Conservation (phyloP, 176 grass and related monocot species). For the Carex scoparia region DNA sequence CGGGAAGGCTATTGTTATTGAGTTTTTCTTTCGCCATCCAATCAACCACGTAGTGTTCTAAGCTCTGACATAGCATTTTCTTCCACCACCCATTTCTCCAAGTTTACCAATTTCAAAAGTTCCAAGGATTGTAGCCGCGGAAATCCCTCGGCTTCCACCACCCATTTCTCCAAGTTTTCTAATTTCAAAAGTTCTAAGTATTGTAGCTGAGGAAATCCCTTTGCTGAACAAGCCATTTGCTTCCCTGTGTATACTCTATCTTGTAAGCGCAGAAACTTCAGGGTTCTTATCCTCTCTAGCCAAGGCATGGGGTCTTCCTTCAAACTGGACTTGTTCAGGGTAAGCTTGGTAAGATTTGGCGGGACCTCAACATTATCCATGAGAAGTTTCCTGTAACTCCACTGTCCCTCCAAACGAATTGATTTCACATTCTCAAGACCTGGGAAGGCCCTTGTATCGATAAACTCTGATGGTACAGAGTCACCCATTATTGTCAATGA, state of each 20-base stretch:
- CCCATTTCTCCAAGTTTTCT: not conserved
- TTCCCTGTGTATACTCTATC: not conserved
- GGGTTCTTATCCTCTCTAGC: not conserved
- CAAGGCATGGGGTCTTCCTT: not conserved
- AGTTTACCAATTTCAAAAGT: not conserved
- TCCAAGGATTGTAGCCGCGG: not conserved
- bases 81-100: not conserved
- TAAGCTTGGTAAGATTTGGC: not conserved
- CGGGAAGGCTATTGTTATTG: not conserved
- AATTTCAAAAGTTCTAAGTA: not conserved
- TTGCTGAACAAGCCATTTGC: not conserved
- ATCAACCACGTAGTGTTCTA: not conserved
- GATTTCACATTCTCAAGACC: not conserved
- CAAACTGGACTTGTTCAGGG: not conserved
- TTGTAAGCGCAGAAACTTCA: slow-evolving; percentile 3
- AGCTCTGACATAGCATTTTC: not conserved
- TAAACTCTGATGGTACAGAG: not conserved
- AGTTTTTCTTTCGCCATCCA: not conserved
- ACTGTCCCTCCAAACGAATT: not conserved
- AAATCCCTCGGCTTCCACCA: not conserved
- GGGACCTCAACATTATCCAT: slow-evolving; percentile 1
- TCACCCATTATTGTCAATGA: not conserved
- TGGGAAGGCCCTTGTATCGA: not conserved
- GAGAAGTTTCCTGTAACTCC: not conserved
- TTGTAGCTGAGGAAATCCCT: not conserved